Conservation (phyloP, 495 filamentous ascomycete species). For the Annulohypoxylon nitens region DNA sequence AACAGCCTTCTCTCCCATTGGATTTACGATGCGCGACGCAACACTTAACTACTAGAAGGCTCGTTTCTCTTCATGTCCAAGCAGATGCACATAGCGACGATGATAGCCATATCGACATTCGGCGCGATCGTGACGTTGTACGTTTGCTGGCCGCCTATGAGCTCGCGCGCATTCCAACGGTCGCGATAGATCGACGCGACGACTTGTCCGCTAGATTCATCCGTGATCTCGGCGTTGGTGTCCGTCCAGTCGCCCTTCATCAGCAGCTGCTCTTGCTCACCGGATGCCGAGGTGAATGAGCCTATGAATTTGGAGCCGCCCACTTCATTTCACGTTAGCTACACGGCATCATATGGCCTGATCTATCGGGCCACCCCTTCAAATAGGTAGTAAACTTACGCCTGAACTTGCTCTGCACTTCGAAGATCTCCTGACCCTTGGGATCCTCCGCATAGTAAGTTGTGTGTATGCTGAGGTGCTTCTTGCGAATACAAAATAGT, state of each 20-base stretch:
- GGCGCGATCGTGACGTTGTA: conserved; percentile 72
- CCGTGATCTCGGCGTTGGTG: conserved; percentile 62
- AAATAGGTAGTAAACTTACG: conserved; percentile 53
- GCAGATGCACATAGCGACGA: conserved; percentile 71
- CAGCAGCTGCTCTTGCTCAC: conserved; percentile 51
- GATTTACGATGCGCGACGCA: neutral
- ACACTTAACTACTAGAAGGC: neutral
- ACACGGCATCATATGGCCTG: neutral
- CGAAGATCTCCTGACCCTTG: conserved; percentile 58
- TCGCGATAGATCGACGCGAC: conserved; percentile 70
- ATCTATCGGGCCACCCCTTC: neutral
- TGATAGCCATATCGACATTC: conserved; percentile 69
- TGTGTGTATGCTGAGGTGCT: conserved; percentile 62
- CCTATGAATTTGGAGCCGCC: conserved; percentile 61
- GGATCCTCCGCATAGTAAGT: conserved; percentile 62
- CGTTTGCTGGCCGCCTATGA: conserved; percentile 69
- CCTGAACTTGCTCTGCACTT: conserved; percentile 64
- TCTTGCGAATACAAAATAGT: conserved; percentile 67
- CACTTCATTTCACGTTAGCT: conserved; percentile 50
- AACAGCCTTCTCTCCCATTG: neutral
- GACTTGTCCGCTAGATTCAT: conserved; percentile 55
- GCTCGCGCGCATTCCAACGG: conserved; percentile 64
- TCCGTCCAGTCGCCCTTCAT: conserved; percentile 67
- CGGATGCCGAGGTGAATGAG: conserved; percentile 59
- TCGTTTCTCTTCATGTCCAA: conserved; percentile 72